Evolutionary conservation across 345 rosid species (phyloP).

Genomic region (Physaria fendleri): DNA sequence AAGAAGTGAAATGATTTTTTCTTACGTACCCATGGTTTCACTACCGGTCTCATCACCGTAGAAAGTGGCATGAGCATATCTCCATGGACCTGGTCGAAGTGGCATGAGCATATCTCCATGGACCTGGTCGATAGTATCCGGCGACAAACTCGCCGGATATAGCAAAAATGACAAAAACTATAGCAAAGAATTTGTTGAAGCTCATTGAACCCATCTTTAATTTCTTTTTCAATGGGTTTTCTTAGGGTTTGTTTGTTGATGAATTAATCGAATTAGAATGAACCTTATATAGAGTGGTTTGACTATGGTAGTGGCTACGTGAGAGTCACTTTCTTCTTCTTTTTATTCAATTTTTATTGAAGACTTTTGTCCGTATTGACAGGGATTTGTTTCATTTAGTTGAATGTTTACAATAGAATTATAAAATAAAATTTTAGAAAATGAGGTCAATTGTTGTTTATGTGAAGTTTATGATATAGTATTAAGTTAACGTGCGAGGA

Average conservation of each 20-base stretch:
- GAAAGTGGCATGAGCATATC: too few species aligned
- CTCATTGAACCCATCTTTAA: conserved; percentile 36
- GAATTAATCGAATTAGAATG: conserved; percentile 10
- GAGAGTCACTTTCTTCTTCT: conserved; percentile 13
- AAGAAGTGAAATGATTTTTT: background rate
- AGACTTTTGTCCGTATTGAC: conserved; percentile 25
- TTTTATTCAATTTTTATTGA: background rate
- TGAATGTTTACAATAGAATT: background rate
- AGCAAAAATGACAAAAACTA: conserved; percentile 16
- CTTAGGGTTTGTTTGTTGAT: conserved; percentile 12
- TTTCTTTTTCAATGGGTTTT: too few species aligned
- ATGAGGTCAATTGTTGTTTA: conserved; percentile 25
- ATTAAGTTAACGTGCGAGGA: conserved; percentile 31
- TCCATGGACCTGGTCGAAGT: too few species aligned
- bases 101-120: conserved; percentile 57
- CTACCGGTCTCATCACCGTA: conserved; percentile 63
- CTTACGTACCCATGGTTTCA: conserved; percentile 53
- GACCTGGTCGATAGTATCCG: conserved; percentile 40
- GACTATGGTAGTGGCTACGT: conserved; percentile 17
- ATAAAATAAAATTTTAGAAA: background rate
- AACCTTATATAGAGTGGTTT: conserved; percentile 15
- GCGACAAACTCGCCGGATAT: conserved; percentile 16
- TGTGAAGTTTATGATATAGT: too few species aligned
- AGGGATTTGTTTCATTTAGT: conserved; percentile 22
- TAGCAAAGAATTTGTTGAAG: conserved; percentile 26